Evolutionary conservation across 208 protist genomes (phyloP).

Genomic region (Leishmania major): DNA sequence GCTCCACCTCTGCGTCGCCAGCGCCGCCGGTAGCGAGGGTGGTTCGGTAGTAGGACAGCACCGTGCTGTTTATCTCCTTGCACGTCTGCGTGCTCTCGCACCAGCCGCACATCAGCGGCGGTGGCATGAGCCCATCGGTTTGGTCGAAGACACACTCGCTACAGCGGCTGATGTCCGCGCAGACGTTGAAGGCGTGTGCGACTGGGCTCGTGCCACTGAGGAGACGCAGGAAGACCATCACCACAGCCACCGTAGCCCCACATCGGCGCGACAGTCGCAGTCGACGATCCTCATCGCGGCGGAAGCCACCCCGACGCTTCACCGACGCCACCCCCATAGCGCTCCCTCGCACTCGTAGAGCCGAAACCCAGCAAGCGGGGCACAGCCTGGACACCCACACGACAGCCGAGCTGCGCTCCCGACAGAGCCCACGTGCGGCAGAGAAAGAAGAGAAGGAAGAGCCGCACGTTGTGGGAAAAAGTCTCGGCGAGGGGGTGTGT

Average conservation of each 20-base stretch:
- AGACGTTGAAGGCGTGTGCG: slow-evolving; percentile 30
- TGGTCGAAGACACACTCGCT: slow-evolving; percentile 65
- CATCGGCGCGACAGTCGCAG: not conserved
- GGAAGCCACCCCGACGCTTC: not conserved
- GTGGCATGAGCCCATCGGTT: slow-evolving; percentile 52
- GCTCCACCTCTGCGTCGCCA: not conserved
- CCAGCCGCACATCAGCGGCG: slow-evolving; percentile 48
- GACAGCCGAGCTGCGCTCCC: not conserved
- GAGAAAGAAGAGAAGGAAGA: not conserved
- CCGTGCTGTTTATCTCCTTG: slow-evolving; percentile 39
- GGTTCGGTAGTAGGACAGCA: slow-evolving; percentile 22
- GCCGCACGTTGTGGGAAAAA: no score
- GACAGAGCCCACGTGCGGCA: not conserved
- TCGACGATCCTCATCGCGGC: not conserved
- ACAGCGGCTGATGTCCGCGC: slow-evolving; percentile 39
- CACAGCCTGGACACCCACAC: not conserved
- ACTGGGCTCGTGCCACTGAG: not conserved
- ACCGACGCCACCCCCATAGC: not conserved
- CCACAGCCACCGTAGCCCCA: not conserved
- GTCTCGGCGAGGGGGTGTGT: no score
- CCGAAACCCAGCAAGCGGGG: not conserved
- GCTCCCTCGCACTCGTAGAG: not conserved
- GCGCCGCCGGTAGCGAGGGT: not conserved
- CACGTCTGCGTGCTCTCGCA: slow-evolving; percentile 43
- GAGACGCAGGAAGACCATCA: not conserved